Evolutionary conservation across 2,329 filamentous ascomycete species (phyloP).

Genomic region (Cladophialophora psammophila): DNA sequence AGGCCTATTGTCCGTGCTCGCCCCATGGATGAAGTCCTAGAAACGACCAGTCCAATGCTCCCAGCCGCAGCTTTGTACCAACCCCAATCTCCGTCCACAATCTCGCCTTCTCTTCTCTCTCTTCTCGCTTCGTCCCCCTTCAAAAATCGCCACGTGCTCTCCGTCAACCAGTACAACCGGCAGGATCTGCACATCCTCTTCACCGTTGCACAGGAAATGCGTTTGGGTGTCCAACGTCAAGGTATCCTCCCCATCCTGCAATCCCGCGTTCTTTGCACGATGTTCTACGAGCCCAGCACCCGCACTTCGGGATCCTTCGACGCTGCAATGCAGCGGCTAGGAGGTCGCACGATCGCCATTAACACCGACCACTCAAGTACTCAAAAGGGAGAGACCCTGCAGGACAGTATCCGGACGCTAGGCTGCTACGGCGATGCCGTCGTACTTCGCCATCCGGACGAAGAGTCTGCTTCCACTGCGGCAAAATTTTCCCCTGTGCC

Average conservation of each 20-base stretch:
- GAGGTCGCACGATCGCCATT: constrained; percentile 83
- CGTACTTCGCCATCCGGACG: constrained; percentile 91
- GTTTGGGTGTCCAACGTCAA: constrained; percentile 88
- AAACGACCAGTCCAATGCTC: constrained; percentile 39
- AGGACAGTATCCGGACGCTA: constrained; percentile 91
- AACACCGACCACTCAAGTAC: constrained; percentile 85
- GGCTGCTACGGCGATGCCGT: constrained; percentile 94
- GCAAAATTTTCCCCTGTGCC: constrained; percentile 88
- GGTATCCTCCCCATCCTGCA: constrained; percentile 87
- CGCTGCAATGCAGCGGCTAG: constrained; percentile 96
- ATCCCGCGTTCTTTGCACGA: constrained; percentile 83
- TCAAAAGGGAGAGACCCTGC: constrained; percentile 91
- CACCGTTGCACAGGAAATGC: constrained; percentile 97
- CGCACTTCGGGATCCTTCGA: constrained; percentile 96
- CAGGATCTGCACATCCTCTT: constrained; percentile 91
- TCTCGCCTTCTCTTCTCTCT: constrained; percentile 67
- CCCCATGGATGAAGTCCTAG: constrained; percentile 40
- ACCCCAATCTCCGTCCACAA: constrained; percentile 62
- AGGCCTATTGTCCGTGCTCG: constrained; percentile 35
- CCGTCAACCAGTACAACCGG: constrained; percentile 87
- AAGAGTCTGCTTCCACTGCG: constrained; percentile 79
- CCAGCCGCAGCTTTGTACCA: constrained; percentile 44
- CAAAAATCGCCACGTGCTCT: constrained; percentile 88
- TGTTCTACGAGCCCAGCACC: constrained; percentile 98
- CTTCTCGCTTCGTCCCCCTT: constrained; percentile 83